Percentiles rank a stretch among this genome's conserved stretches.
Evolutionary conservation across 225 moss, liverwort and hornwort genomes (phyloP).

Genomic region (Lunularia cruciata): DNA sequence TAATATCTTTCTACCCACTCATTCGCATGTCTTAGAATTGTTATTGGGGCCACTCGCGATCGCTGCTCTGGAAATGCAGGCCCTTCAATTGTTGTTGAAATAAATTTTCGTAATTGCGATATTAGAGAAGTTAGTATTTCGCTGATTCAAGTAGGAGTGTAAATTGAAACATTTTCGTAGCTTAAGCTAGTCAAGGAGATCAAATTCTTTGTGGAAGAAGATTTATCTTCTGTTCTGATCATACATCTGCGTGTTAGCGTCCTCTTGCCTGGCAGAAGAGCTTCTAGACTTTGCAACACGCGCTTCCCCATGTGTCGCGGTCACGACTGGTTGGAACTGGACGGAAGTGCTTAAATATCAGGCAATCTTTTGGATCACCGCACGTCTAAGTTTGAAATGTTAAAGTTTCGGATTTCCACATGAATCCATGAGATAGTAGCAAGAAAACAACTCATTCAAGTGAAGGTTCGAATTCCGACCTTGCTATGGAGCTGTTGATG

Average conservation of each 20-base stretch:
- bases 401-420: background rate
- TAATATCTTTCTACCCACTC: background rate
- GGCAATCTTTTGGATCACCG: background rate
- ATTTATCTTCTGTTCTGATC: conserved; percentile 7
- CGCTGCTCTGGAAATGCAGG: background rate
- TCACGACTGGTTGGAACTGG: no score
- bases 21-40: background rate
- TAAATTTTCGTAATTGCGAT: no score
- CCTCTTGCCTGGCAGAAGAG: background rate
- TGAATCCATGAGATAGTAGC: no score
- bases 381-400: background rate
- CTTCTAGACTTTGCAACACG: background rate
- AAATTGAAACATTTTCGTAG: conserved; percentile 10
- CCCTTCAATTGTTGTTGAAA: background rate
- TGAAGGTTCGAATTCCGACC: background rate
- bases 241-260: background rate
- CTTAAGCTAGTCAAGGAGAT: conserved; percentile 9
- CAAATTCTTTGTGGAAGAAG: conserved; percentile 14
- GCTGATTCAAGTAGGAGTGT: background rate
- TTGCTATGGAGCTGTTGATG: background rate
- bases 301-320: background rate
- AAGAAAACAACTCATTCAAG: background rate
- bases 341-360: background rate
- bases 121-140: conserved; percentile 10
- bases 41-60: background rate